Evolutionary conservation across 352 stramenopile species (phyloP).

Genomic region (Elongisporangium anandrum): DNA sequence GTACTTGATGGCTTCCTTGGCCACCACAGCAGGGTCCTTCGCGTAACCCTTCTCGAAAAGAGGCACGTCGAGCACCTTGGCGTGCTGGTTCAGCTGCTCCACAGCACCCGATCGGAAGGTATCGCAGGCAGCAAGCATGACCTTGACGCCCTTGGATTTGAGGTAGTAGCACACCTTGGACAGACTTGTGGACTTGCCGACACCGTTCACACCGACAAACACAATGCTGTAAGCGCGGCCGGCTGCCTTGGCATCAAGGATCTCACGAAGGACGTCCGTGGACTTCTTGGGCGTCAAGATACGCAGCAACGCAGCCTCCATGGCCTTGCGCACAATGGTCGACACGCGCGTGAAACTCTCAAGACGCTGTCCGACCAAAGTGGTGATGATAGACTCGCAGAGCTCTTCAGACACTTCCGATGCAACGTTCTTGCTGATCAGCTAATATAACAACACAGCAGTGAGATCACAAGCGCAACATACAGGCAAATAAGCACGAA

Average conservation of each 20-base stretch:
- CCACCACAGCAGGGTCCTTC: constrained; percentile 95
- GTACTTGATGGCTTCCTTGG: constrained; percentile 94
- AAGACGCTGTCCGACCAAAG: constrained; percentile 94
- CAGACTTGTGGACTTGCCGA: constrained; percentile 98
- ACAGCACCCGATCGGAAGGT: constrained; percentile 98
- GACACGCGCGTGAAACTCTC: constrained; percentile 90
- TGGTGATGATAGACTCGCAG: constrained; percentile 92
- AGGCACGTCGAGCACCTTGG: constrained; percentile 94
- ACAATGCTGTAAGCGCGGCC: constrained; percentile 96
- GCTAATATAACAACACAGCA: constrained; percentile 21
- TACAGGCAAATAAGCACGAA: neutral
- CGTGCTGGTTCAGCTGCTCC: constrained; percentile 98
- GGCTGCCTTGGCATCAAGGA: constrained; percentile 83
- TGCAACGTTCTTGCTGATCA: constrained; percentile 98
- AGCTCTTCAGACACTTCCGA: constrained; percentile 94
- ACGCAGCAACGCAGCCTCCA: constrained; percentile 92
- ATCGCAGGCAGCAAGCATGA: constrained; percentile 97
- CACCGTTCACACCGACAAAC: constrained; percentile 98
- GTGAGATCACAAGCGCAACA: neutral
- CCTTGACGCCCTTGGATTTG: constrained; percentile 95
- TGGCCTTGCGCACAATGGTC: constrained; percentile 93
- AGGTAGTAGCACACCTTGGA: constrained; percentile 99
- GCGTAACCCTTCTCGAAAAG: constrained; percentile 96
- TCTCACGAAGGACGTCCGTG: constrained; percentile 95
- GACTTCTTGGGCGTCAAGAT: constrained; percentile 95